A percentile compares a stretch with the other conserved stretches of the same genome.
These are phyloP conservation scores for Cutaneotrichosporon mucoides DNA, from an alignment of 1,284 basidiomycete species.

Conservation along the genomic window DNA sequence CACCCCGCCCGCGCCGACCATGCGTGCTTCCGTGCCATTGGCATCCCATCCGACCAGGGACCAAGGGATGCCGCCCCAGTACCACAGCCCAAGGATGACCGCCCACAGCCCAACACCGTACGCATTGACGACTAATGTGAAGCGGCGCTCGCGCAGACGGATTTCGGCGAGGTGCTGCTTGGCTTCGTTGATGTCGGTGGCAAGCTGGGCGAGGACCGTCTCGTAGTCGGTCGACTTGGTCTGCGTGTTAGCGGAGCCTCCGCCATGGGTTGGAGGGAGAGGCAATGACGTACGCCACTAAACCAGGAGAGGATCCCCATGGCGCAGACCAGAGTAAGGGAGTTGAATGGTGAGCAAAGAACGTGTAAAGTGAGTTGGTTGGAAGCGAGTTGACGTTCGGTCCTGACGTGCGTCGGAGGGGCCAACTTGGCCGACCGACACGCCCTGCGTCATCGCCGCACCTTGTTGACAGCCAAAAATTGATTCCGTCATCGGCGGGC, in stretches of 20 bases:
- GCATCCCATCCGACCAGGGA: conserved; percentile 39
- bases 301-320: conserved; percentile 47
- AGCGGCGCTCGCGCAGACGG: conserved; percentile 74
- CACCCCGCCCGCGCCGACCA: conserved; percentile 56
- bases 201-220: conserved; percentile 51
- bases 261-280: no score
- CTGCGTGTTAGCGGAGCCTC: conserved; percentile 15
- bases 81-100: conserved; percentile 77
- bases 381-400: no score
- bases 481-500: neutral
- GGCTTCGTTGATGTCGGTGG: conserved; percentile 51
- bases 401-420: no score
- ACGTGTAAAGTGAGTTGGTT: neutral
- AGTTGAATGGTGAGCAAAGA: neutral
- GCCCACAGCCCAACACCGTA: conserved; percentile 79
- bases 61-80: conserved; percentile 60
- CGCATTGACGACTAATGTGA: conserved; percentile 72
- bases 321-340: neutral
- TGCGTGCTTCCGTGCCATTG: conserved; percentile 52
- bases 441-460: neutral
- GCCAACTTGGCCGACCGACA: no score
- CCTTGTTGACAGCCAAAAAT: neutral
- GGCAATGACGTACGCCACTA: conserved; percentile 21
- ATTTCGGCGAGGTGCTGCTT: conserved; percentile 83
- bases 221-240: conserved; percentile 53